Percentiles rank a stretch among this genome's conserved stretches.
Evolutionary conservation across 2,329 filamentous ascomycete genomes (phyloP).

Genomic region (Epichloe glyceriae): DNA sequence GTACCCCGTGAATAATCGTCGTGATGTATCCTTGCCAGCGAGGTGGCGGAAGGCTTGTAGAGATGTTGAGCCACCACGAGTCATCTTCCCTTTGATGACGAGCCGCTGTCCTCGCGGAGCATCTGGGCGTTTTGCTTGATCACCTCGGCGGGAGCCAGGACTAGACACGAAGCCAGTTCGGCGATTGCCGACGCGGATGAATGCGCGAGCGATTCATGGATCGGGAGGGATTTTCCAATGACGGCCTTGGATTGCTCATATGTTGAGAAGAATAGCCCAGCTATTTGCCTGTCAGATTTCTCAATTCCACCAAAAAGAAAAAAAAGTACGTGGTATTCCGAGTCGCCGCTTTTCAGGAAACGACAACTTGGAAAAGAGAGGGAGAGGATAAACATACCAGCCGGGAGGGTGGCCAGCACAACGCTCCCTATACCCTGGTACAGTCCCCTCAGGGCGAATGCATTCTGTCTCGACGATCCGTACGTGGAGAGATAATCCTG

Average conservation of each 20-base stretch:
- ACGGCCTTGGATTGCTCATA: conserved; percentile 66
- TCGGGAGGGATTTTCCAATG: conserved; percentile 37
- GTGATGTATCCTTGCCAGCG: conserved; percentile 39
- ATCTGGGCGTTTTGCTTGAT: conserved; percentile 93
- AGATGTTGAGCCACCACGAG: conserved; percentile 24
- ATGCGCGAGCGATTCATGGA: conserved; percentile 60
- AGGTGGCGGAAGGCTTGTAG: conserved; percentile 35
- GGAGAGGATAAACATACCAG: conserved; percentile 36
- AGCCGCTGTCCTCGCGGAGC: conserved; percentile 29
- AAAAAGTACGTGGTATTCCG: too few species aligned
- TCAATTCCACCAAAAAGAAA: too few species aligned
- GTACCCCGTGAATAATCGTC: conserved; percentile 59
- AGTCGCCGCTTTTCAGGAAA: too few species aligned
- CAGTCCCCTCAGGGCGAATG: conserved; percentile 53
- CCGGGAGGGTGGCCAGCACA: conserved; percentile 77
- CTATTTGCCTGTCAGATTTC: conserved; percentile 23
- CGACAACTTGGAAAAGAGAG: neutral
- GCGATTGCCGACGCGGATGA: conserved; percentile 60
- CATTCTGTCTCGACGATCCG: conserved; percentile 39
- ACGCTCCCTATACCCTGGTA: conserved; percentile 84
- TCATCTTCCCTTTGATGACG: conserved; percentile 6
- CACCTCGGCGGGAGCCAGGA: conserved; percentile 80
- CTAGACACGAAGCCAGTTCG: conserved; percentile 74
- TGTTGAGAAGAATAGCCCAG: conserved; percentile 79
- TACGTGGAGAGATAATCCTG: conserved; percentile 60